Conservation (phyloP, 2,329 filamentous ascomycete genomes). For the Aspergillus flavus region DNA sequence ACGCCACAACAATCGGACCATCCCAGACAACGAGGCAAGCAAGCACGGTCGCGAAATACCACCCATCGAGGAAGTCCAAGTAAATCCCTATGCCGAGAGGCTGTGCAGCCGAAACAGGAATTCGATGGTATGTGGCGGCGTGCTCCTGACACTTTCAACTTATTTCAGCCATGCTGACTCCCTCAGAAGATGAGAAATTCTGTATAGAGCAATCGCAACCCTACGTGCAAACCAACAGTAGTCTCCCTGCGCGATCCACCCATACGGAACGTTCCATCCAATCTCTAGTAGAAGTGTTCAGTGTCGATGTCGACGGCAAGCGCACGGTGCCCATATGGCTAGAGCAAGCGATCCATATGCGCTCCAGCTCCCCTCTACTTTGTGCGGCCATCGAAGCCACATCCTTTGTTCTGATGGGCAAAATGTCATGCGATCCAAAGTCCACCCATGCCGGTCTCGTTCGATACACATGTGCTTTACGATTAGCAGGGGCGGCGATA, state of each 20-base stretch:
- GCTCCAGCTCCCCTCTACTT: neutral
- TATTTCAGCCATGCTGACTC: neutral
- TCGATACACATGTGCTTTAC: constrained; percentile 2
- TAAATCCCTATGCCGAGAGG: neutral
- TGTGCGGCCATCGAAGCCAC: neutral
- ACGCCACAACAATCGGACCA: neutral
- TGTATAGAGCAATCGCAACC: neutral
- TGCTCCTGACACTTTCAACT: neutral
- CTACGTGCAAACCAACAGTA: neutral
- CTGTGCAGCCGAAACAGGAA: neutral
- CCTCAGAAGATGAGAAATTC: neutral
- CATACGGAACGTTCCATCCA: constrained; percentile 1
- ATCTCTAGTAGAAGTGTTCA: constrained; percentile 1
- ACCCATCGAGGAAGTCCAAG: neutral
- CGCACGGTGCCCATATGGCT: neutral
- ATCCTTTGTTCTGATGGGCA: neutral
- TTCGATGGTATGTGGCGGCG: neutral
- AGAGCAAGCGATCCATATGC: neutral
- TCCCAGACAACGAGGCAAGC: neutral
- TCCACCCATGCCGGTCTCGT: neutral
- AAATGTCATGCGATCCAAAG: neutral
- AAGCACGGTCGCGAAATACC: neutral
- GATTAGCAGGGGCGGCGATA: neutral
- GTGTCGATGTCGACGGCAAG: neutral
- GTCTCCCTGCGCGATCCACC: neutral